Base-by-base conservation (phyloP, 768 basidiomycete genomes). In the Mycena polygramma region DNA sequence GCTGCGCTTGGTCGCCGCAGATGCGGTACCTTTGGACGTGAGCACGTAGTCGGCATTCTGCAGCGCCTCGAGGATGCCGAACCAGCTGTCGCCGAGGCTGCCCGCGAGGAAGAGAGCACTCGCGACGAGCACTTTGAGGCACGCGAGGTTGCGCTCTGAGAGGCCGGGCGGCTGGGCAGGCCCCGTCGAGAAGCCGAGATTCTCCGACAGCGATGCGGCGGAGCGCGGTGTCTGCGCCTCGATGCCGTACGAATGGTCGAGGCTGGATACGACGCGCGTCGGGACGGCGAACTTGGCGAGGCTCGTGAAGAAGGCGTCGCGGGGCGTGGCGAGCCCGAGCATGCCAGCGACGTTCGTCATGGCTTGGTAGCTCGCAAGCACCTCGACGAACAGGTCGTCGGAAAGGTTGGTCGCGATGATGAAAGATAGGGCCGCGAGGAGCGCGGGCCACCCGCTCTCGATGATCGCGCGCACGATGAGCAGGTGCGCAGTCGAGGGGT, bases 1-100 rank as follows among this genome's bases (percentile, higher is more conserved):
- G 71, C n/a, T 81, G 82, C 82, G 80, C 62, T 79, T 83, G 26
- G 77, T 76, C 2, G 73, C 77, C 9, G 80, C 72, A 37, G 79
- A 80, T 1, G 80, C 81, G 2, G 41, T 41, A 4, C 85, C 89
- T 79, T 90, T 92, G 74, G 87, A 83, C 11, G 88, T 89, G 22
- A 99, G 83, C 22, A 99, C 94, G 75, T 96, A 96, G 75, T 97
- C 96, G 9, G 97, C 97, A 73, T 96, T 98, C 81, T 98, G 97
- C 26, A 99, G 81, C 1, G 93, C 90, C 76, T 98, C 97, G 61
- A 99, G 84, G 11, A 98, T 88, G 53, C 92, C 87, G 78, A 94
- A 97, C 97, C 97, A 99, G 69, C 93, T 95, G 67, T 91, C 88
- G n/a, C 92, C 95, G 8, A 98, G 86, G 66, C 91, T 92, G 0